Evolutionary conservation across 768 basidiomycete genomes (phyloP).

Genomic region (Suillus subluteus): DNA sequence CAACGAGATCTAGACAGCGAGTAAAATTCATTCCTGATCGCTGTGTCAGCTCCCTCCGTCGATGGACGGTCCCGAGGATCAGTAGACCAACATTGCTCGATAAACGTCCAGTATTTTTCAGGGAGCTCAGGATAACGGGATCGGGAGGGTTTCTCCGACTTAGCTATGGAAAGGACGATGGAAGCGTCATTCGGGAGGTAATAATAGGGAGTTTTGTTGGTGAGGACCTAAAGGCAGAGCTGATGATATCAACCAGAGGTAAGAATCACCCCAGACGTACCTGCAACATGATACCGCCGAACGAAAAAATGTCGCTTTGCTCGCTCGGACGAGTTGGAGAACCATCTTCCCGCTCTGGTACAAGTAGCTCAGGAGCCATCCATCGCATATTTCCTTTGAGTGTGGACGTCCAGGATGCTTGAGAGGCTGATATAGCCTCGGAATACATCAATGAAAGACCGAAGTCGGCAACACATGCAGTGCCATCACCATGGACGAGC

Average conservation of each 20-base stretch:
- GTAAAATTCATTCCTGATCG: background rate
- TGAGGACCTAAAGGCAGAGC: background rate
- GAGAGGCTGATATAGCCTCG: constrained; percentile 23
- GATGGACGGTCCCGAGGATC: background rate
- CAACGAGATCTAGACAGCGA: too few relatives aligned
- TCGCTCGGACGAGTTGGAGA: constrained; percentile 12
- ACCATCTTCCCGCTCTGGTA: constrained; percentile 30
- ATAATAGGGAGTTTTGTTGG: background rate
- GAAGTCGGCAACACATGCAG: constrained; percentile 41
- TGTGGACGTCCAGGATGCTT: constrained; percentile 29
- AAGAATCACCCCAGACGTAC: too few relatives aligned
- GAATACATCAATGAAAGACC: constrained; percentile 37
- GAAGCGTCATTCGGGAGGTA: background rate
- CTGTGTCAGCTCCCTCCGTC: background rate
- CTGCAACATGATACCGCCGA: constrained; percentile 38
- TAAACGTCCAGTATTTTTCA: background rate
- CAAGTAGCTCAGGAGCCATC: constrained; percentile 48
- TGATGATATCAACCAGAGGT: background rate
- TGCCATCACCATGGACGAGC: constrained; percentile 35
- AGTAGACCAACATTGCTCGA: background rate
- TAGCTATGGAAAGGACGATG: background rate
- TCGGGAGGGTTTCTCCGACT: background rate
- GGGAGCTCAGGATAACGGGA: background rate
- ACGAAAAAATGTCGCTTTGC: constrained; percentile 47
- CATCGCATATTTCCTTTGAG: constrained; percentile 52